Conservation (phyloP, 106 monocot genomes). For the Chionographis japonica region DNA sequence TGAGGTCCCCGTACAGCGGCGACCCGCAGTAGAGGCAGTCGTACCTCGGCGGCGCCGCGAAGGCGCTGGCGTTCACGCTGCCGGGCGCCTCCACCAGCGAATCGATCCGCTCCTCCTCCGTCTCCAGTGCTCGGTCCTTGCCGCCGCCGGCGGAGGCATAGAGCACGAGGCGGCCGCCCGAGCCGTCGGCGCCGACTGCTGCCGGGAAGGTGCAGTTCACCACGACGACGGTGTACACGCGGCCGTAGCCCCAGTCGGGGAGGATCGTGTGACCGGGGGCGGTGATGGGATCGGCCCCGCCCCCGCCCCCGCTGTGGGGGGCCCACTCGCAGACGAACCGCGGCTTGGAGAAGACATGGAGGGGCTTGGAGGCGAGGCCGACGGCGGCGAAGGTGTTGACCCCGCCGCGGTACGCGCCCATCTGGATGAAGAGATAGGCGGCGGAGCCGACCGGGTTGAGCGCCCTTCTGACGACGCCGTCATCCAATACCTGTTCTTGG, state of each 20-base stretch:
- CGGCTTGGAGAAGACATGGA: slow-evolving; percentile 58
- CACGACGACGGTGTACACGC: slow-evolving; percentile 76
- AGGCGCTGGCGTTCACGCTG: slow-evolving; percentile 11
- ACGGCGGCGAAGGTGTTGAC: slow-evolving; percentile 52
- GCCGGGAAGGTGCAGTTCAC: slow-evolving; percentile 66
- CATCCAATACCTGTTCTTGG: neutral
- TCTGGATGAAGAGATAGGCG: slow-evolving; percentile 61
- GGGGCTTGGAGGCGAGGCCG: slow-evolving; percentile 66
- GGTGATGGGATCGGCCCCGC: slow-evolving; percentile 8
- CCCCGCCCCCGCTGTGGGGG: neutral
- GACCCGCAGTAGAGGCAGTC: slow-evolving; percentile 75
- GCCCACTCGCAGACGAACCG: slow-evolving; percentile 54
- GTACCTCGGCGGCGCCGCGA: slow-evolving; percentile 30
- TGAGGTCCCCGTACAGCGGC: slow-evolving; percentile 56
- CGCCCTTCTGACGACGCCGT: slow-evolving; percentile 15
- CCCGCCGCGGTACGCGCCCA: slow-evolving; percentile 73
- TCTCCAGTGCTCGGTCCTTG: slow-evolving; percentile 1
- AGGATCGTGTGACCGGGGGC: slow-evolving; percentile 37
- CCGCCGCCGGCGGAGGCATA: slow-evolving; percentile 31
- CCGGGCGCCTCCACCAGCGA: slow-evolving; percentile 45
- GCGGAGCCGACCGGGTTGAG: slow-evolving; percentile 56
- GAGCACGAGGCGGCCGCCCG: slow-evolving; percentile 45
- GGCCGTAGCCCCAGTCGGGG: slow-evolving; percentile 81
- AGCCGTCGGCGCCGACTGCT: slow-evolving; percentile 23
- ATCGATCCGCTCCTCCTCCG: slow-evolving; percentile 26